These are phyloP conservation scores for Penicillium manginii DNA, from an alignment of 495 filamentous ascomycete species.

Conservation along the genomic window DNA sequence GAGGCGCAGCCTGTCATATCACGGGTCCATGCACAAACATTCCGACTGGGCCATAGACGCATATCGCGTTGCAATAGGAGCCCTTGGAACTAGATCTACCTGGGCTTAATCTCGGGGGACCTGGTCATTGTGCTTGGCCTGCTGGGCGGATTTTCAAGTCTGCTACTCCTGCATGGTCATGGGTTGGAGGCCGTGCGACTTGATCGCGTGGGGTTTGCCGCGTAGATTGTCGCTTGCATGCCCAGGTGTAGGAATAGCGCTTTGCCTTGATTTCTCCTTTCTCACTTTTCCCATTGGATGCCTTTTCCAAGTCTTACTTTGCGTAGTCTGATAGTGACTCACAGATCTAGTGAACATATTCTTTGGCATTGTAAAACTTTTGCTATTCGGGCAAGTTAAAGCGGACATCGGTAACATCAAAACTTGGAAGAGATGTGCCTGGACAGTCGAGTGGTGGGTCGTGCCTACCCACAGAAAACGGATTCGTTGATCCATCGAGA, in stretches of 20 bases:
- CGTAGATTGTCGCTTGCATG: neutral
- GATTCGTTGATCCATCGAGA: too few relatives aligned
- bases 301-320: too few relatives aligned
- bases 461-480: too few relatives aligned
- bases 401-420: too few relatives aligned
- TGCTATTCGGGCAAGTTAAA: too few relatives aligned
- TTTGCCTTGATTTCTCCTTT: neutral
- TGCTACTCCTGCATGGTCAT: neutral
- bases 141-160: neutral
- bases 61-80: neutral
- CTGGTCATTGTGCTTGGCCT: neutral
- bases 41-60: constrained; percentile 5
- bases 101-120: neutral
- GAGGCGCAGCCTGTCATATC: constrained; percentile 2
- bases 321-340: too few relatives aligned
- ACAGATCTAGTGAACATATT: too few relatives aligned
- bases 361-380: too few relatives aligned
- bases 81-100: neutral
- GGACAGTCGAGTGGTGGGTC: too few relatives aligned
- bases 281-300: too few relatives aligned
- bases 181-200: neutral
- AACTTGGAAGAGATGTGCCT: too few relatives aligned
- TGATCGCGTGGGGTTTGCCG: constrained; percentile 4
- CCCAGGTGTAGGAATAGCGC: neutral
- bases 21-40: neutral